Percentiles rank a stretch among this genome's conserved stretches.
These are phyloP conservation scores for Glaciozyma martinii DNA, from an alignment of 768 basidiomycete genomes.

Conservation along the genomic window DNA sequence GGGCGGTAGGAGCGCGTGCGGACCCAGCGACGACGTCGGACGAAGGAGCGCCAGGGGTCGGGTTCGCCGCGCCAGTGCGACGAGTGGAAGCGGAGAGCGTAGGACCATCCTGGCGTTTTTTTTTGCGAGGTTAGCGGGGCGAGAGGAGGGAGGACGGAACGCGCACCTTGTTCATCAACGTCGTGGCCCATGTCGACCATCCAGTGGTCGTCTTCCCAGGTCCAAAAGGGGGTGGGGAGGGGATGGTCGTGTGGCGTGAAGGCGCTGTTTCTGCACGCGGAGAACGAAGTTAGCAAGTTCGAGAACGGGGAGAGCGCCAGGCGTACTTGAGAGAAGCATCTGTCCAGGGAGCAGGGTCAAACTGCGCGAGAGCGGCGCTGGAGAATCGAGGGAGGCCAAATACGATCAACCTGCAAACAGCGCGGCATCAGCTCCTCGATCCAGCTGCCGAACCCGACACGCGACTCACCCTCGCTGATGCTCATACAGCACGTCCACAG, in stretches of 20 bases:
- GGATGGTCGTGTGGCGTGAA: constrained; percentile 21
- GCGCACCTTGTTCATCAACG: constrained; percentile 23
- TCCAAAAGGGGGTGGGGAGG: constrained; percentile 20
- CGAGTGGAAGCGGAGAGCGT: constrained; percentile 23
- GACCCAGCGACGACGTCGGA: constrained; percentile 13
- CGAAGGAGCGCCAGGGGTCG: constrained; percentile 7
- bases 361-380: background rate
- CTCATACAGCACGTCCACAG: constrained; percentile 21
- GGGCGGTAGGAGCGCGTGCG: background rate
- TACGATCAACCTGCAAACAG: background rate
- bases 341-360: constrained; percentile 10
- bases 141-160: background rate
- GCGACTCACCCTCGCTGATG: constrained; percentile 24
- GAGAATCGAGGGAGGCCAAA: background rate
- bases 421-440: background rate
- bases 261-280: background rate
- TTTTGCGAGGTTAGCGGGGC: background rate
- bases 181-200: constrained; percentile 28
- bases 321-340: constrained; percentile 23
- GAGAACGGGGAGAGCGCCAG: constrained; percentile 2
- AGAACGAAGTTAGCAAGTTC: constrained; percentile 13
- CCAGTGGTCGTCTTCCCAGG: constrained; percentile 22
- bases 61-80: constrained; percentile 26
- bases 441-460: background rate
- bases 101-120: constrained; percentile 7